Evolutionary conservation across 768 basidiomycete species (phyloP).

Genomic region (Phanerodontia chrysosporium): DNA sequence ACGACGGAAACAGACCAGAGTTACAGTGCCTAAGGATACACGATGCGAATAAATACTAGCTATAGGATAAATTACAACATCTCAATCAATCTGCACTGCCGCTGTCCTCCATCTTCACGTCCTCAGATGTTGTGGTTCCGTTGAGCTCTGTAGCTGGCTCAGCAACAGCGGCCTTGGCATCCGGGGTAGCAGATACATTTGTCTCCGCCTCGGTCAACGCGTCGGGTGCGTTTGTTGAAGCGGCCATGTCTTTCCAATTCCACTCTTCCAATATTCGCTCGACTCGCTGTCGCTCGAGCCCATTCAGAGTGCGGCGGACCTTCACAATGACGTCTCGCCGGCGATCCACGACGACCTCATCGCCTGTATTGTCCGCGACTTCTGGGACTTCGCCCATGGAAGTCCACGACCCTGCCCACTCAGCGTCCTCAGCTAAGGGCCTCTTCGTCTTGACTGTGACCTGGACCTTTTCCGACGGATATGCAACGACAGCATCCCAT

Average conservation of each 20-base stretch:
- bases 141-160: background rate
- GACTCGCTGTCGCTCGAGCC: constrained; percentile 68
- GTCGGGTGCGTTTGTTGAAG: background rate
- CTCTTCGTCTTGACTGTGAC: constrained; percentile 33
- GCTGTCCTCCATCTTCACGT: background rate
- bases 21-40: background rate
- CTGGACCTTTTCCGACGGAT: constrained; percentile 38
- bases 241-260: constrained; percentile 40
- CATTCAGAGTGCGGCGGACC: constrained; percentile 49
- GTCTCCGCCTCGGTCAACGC: background rate
- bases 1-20: background rate
- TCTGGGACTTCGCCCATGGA: constrained; percentile 20
- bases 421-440: constrained; percentile 33
- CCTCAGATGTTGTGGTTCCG: background rate
- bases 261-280: constrained; percentile 67
- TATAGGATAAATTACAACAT: background rate
- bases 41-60: background rate
- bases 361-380: constrained; percentile 14
- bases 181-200: background rate
- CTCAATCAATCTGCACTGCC: background rate
- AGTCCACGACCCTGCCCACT: constrained; percentile 37
- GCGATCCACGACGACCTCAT: constrained; percentile 37
- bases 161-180: background rate
- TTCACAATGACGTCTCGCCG: constrained; percentile 50
- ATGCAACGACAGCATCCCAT: constrained; percentile 56